A percentile compares a stretch with the other conserved stretches of the same genome.
These are phyloP conservation scores for Lichtheimia ramosa DNA, from an alignment of 371 early-diverging fungal genomes.

Conservation along the genomic window DNA sequence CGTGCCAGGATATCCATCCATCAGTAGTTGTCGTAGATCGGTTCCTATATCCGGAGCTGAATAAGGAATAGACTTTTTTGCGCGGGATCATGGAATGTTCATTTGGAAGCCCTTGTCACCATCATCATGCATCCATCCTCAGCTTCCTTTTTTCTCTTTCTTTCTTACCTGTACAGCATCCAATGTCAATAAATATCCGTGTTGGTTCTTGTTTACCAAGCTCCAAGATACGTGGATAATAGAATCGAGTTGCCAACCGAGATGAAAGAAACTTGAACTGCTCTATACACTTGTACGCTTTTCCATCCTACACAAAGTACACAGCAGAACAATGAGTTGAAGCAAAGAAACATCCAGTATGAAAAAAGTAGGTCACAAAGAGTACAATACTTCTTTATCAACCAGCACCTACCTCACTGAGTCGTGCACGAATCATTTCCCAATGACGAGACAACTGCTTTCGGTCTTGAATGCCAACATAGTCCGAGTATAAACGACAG, in stretches of 20 bases:
- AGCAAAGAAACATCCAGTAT: background rate
- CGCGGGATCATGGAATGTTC: background rate
- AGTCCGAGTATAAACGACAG: conserved; percentile 21
- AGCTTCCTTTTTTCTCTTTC: conserved; percentile 2
- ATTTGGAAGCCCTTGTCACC: background rate
- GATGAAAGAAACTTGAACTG: conserved; percentile 35
- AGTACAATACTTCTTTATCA: too few relatives aligned
- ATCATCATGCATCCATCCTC: background rate
- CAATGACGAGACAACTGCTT: conserved; percentile 22
- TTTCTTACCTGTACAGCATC: conserved; percentile 46
- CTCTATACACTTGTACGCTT: conserved; percentile 37
- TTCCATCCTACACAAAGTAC: conserved; percentile 14
- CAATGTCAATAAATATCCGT: conserved; percentile 41
- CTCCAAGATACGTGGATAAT: conserved; percentile 27
- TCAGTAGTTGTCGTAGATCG: conserved; percentile 36
- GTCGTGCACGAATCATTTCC: conserved; percentile 10
- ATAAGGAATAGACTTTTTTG: conserved; percentile 4
- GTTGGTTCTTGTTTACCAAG: conserved; percentile 16
- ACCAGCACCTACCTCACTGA: conserved; percentile 20
- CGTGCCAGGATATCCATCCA: conserved; percentile 41
- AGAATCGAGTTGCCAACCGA: conserved; percentile 36
- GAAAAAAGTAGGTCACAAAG: background rate
- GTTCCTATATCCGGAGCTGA: conserved; percentile 20
- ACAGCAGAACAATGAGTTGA: background rate
- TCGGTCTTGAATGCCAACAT: conserved; percentile 22